Percentiles rank a stretch among this genome's conserved stretches.
Conservation (phyloP, 2,329 filamentous ascomycete species). For the Rhynchosporium agropyri region DNA sequence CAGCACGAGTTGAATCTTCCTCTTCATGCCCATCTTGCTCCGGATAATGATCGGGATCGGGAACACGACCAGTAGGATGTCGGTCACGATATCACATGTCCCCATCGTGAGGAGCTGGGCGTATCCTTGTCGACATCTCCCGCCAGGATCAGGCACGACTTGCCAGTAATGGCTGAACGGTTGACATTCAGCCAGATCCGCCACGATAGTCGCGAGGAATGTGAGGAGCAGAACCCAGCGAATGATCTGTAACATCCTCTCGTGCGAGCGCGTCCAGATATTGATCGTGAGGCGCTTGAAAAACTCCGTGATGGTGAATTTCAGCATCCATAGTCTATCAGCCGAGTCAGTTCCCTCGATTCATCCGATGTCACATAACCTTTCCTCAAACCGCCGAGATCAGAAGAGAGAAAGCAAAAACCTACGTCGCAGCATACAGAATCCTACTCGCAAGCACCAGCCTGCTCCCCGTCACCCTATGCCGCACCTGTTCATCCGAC, state of each 20-base stretch:
- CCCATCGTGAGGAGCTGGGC: conserved; percentile 89
- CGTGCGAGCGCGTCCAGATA: conserved; percentile 79
- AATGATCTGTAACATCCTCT: conserved; percentile 70
- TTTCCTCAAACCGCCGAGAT: not conserved
- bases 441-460: conserved; percentile 82
- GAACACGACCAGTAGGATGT: conserved; percentile 83
- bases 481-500: conserved; percentile 60
- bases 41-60: conserved; percentile 85
- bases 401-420: conserved; percentile 35
- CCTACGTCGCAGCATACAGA: conserved; percentile 87
- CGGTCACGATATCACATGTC: conserved; percentile 84
- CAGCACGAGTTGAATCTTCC: conserved; percentile 76
- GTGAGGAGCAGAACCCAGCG: conserved; percentile 76
- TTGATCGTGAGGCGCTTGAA: conserved; percentile 81
- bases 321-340: conserved; percentile 84
- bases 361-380: conserved; percentile 9
- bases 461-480: conserved; percentile 72
- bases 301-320: conserved; percentile 88
- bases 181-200: conserved; percentile 81
- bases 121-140: conserved; percentile 82
- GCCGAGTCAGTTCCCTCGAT: conserved; percentile 21
- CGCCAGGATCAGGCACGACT: conserved; percentile 81
- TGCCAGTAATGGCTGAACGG: conserved; percentile 78
- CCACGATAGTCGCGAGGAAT: conserved; percentile 78
- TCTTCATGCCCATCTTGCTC: conserved; percentile 74